These are phyloP conservation scores for Zygotorulaspora sp. DNA, from an alignment of 805 yeast genomes.

Conservation along the genomic window DNA sequence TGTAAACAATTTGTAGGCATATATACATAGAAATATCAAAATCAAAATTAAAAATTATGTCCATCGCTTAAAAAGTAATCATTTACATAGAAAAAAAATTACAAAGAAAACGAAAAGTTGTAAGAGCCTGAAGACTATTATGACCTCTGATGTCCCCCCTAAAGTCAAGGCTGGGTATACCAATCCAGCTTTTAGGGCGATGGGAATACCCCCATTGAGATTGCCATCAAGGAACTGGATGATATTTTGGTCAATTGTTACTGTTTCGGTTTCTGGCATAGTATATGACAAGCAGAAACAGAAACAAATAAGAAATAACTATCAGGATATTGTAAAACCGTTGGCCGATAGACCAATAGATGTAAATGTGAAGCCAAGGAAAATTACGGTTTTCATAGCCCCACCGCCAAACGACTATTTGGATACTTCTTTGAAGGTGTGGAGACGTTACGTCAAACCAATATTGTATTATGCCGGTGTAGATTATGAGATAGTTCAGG, in stretches of 20 bases:
- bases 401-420: constrained; percentile 96
- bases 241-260: constrained; percentile 75
- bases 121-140: background rate
- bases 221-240: constrained; percentile 92
- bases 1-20: background rate
- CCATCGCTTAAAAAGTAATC: too few relatives aligned
- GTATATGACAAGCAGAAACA: constrained; percentile 77
- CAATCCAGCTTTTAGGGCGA: constrained; percentile 76
- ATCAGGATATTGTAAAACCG: constrained; percentile 56
- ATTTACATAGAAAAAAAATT: too few relatives aligned
- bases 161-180: constrained; percentile 19
- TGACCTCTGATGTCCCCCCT: constrained; percentile 6
- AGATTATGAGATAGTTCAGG: constrained; percentile 74
- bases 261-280: constrained; percentile 65
- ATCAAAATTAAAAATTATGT: too few relatives aligned
- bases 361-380: constrained; percentile 59
- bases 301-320: constrained; percentile 54
- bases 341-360: constrained; percentile 47
- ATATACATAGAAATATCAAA: too few relatives aligned
- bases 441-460: constrained; percentile 81
- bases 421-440: constrained; percentile 65
- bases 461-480: constrained; percentile 76
- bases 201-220: constrained; percentile 76
- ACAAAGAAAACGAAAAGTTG: background rate
- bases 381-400: constrained; percentile 75